phyloP scores from a whole-genome alignment of 768 basidiomycete species.

The Daedalea quercina region DNA sequence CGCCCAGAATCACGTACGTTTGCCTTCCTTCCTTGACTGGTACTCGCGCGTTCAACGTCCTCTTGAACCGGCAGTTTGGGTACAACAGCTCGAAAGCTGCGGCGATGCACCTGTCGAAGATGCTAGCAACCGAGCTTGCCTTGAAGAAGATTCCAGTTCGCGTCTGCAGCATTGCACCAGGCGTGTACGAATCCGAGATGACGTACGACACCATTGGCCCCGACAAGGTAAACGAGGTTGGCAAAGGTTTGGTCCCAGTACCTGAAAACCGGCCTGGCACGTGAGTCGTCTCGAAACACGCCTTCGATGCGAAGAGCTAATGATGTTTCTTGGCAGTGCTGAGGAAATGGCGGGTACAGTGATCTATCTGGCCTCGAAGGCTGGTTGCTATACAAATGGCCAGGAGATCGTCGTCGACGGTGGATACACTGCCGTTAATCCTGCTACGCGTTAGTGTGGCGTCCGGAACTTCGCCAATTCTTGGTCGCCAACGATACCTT shows the following conservation, averaged over 20 bases:
- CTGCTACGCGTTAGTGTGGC: slow-evolving; percentile 25
- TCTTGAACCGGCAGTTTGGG: slow-evolving; percentile 46
- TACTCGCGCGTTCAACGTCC: background rate
- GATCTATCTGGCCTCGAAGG: slow-evolving; percentile 66
- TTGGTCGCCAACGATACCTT: background rate
- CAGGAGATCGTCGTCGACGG: slow-evolving; percentile 78
- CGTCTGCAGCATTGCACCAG: slow-evolving; percentile 68
- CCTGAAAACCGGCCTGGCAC: slow-evolving; percentile 59
- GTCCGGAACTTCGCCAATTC: background rate
- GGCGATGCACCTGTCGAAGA: slow-evolving; percentile 66
- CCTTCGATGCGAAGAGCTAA: background rate
- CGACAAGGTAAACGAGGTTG: slow-evolving; percentile 44
- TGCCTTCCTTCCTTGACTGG: background rate
- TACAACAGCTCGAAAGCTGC: slow-evolving; percentile 83
- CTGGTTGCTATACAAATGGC: slow-evolving; percentile 70
- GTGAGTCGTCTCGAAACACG: slow-evolving; percentile 35
- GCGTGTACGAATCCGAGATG: slow-evolving; percentile 74
- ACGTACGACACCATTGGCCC: slow-evolving; percentile 44
- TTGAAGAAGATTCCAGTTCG: slow-evolving; percentile 63
- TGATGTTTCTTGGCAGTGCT: slow-evolving; percentile 36
- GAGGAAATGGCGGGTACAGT: slow-evolving; percentile 75
- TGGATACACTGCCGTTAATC: slow-evolving; percentile 68
- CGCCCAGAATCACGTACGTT: slow-evolving; percentile 70
- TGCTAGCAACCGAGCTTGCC: slow-evolving; percentile 72
- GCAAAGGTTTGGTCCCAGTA: slow-evolving; percentile 52